Percentiles rank a stretch among this genome's conserved stretches.
Conservation (phyloP, 1,139 yeast species). For the Taphrina betulina region DNA sequence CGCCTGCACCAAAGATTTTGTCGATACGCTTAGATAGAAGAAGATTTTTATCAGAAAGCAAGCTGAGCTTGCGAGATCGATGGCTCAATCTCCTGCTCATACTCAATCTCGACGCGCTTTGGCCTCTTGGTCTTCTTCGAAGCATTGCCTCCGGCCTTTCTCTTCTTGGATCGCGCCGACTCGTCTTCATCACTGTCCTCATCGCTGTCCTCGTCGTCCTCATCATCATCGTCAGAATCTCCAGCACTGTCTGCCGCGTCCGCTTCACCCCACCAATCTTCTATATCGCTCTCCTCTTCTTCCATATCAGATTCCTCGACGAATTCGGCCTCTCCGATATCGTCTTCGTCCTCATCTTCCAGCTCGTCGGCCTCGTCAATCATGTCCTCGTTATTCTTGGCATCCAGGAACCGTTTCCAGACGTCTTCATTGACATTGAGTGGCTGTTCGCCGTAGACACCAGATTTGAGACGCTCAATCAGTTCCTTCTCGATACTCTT, state of each 20-base stretch:
- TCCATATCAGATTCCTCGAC: conserved; percentile 33
- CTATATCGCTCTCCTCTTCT: conserved; percentile 31
- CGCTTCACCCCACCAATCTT: conserved; percentile 33
- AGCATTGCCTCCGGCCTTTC: conserved; percentile 17
- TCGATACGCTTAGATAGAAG: too few species aligned
- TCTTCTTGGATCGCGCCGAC: conserved; percentile 11
- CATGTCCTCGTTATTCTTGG: conserved; percentile 62
- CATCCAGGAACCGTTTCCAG: conserved; percentile 87
- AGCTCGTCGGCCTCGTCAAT: conserved; percentile 65
- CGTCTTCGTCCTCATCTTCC: conserved; percentile 51
- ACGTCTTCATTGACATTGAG: conserved; percentile 91
- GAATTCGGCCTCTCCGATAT: conserved; percentile 30
- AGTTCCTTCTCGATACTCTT: conserved; percentile 94
- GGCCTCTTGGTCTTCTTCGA: conserved; percentile 8
- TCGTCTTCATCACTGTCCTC: conserved; percentile 28
- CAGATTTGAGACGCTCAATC: conserved; percentile 88
- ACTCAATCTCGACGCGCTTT: conserved; percentile 34
- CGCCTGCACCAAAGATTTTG: too few species aligned
- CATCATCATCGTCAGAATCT: conserved; percentile 12
- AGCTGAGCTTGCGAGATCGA: conserved; percentile 6
- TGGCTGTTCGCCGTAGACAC: conserved; percentile 98
- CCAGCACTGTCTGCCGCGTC: conserved; percentile 4
- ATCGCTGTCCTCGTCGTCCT: conserved; percentile 12
- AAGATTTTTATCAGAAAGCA: conserved; percentile 10
- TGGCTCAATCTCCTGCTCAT: conserved; percentile 33